Evolutionary conservation across 352 stramenopile genomes (phyloP), one percentile per base, ranked within the genome.

Genomic region (Phytophthora hibernalis): DNA sequence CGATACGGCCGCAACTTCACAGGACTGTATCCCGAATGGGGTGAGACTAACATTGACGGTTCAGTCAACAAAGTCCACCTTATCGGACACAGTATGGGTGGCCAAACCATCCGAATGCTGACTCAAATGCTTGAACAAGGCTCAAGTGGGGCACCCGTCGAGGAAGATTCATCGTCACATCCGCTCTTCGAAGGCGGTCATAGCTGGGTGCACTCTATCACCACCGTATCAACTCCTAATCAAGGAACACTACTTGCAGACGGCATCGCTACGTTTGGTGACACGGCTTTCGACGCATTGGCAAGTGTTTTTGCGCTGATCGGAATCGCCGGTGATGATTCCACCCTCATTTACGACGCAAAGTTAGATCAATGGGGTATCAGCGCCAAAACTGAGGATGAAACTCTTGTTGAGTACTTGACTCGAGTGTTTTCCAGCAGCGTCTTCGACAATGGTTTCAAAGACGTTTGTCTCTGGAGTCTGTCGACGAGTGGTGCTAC

Each of bases 11-110:
- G 72, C 13, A 82, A 65, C 9, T 84, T 68, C 59, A 55, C 72
- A 1, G 78, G 70, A 8, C 55, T 89, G 16, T 87, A 77, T 49
- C 78, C 76, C 0, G 47, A 83, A 18, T 90, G 82, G 82, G 76
- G 79, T 1, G 30, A 54, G 22, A 59, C 56, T 6, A 65, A 67
- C 18, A 60, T 47, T 0, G 57, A 87, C 31, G 74, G 76, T 22
- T 65, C 60, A 6, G 35, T 83, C 35, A 79, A 87, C 54, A 86
- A 85, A 51, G 52, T 90, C 10, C 79, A 90, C 55, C 47, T 90
- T 18, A 35, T 90, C 7, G 82, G 82, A 18, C 82, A 91, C 78
- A 85, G 72, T 37, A 91, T 91, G 82, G 82, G 82, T 12, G 80
- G 82, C 31, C 74, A 82, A 65, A 91, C 82, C 10, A 72, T 88